These are phyloP conservation scores for Aureobasidium sp. DNA, from an alignment of 2,329 filamentous ascomycete species.

Conservation along the genomic window DNA sequence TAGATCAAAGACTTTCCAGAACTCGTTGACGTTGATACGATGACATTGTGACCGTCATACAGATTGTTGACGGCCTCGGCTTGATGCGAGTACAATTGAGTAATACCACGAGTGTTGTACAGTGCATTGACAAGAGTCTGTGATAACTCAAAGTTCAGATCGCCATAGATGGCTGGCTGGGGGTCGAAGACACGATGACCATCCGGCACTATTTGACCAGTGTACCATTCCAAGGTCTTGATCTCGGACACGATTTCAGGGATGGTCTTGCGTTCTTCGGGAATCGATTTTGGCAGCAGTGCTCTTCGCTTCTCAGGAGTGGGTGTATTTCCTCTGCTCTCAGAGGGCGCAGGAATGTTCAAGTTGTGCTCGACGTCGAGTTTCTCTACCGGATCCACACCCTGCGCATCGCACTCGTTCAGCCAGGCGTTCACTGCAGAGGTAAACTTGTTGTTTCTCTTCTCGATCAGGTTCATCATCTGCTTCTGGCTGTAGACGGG, in stretches of 20 bases:
- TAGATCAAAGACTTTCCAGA: conserved; percentile 99
- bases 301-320: conserved; percentile 27
- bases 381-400: conserved; percentile 56
- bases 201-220: conserved; percentile 83
- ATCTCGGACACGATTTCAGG: conserved; percentile 80
- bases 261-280: conserved; percentile 68
- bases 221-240: conserved; percentile 77
- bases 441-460: conserved; percentile 74
- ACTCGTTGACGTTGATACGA: conserved; percentile 89
- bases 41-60: conserved; percentile 73
- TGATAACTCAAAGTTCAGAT: conserved; percentile 76
- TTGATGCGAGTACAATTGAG: conserved; percentile 81
- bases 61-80: conserved; percentile 87
- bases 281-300: conserved; percentile 61
- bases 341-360: conserved; percentile 54
- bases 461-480: conserved; percentile 81
- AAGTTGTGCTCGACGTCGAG: conserved; percentile 51
- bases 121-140: conserved; percentile 92
- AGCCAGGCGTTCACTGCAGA: conserved; percentile 71
- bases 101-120: conserved; percentile 85
- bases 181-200: conserved; percentile 86
- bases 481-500: conserved; percentile 89
- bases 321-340: conserved; percentile 34
- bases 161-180: conserved; percentile 71
- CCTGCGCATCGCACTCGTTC: conserved; percentile 58